These are phyloP conservation scores for Carpinus viminea DNA, from an alignment of 306 rosid genomes.

Conservation along the genomic window DNA sequence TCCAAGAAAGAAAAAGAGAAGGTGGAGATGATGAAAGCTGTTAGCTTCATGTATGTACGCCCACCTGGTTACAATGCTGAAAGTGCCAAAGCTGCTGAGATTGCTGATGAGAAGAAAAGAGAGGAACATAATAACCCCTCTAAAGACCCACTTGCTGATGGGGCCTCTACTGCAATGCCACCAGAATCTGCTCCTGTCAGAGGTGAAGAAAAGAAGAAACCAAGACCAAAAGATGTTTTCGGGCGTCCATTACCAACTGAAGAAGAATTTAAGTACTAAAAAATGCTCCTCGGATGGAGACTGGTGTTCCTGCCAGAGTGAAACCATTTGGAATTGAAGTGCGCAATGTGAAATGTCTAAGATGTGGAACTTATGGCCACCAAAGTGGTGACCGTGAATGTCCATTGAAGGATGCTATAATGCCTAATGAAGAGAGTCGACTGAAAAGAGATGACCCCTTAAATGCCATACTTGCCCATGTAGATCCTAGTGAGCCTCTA, in stretches of 20 bases:
- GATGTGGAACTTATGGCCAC: slow-evolving; percentile 90
- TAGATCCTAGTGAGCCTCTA: slow-evolving; percentile 79
- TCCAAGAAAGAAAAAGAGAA: slow-evolving; percentile 91
- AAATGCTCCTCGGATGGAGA: no score
- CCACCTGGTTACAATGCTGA: slow-evolving; percentile 95
- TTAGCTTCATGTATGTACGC: slow-evolving; percentile 98
- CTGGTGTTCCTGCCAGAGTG: slow-evolving; percentile 76
- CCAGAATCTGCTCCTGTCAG: no score
- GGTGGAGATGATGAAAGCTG: slow-evolving; percentile 97
- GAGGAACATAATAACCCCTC: slow-evolving; percentile 43
- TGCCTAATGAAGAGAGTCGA: slow-evolving; percentile 88
- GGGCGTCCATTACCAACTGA: no score
- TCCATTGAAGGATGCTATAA: slow-evolving; percentile 86
- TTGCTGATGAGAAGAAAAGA: slow-evolving; percentile 56
- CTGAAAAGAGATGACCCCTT: slow-evolving; percentile 94
- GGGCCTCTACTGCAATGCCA: slow-evolving; percentile 56
- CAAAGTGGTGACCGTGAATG: slow-evolving; percentile 99
- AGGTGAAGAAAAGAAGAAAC: no score
- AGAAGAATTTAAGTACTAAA: no score
- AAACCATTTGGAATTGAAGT: slow-evolving; percentile 96
- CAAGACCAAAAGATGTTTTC: no score
- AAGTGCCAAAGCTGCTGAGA: slow-evolving; percentile 91
- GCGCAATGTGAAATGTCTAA: slow-evolving; percentile 89
- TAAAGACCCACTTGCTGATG: slow-evolving; percentile 34
- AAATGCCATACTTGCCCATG: slow-evolving; percentile 84